Percentiles rank a stretch among this genome's conserved stretches.
Conservation (phyloP, 2,329 filamentous ascomycete genomes). For the Xylariaceae sp. region DNA sequence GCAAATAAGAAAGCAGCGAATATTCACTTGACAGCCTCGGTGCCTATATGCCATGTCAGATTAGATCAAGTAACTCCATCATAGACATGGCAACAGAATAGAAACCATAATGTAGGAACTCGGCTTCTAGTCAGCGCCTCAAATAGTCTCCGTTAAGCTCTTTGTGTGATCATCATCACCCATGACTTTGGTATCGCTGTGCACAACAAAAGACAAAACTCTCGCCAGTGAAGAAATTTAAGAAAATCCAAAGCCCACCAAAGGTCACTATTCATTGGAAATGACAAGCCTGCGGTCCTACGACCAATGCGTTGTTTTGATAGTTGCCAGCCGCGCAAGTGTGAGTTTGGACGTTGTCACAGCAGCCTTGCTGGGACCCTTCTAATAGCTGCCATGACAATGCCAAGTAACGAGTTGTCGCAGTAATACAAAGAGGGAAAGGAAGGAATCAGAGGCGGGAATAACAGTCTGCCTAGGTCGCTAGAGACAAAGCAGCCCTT, state of each 20-base stretch:
- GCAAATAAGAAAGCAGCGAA: constrained; percentile 24
- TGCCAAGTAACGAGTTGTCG: too few species aligned
- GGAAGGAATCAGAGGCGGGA: too few species aligned
- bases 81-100: constrained; percentile 33
- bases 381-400: too few species aligned
- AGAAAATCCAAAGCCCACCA: too few species aligned
- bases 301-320: too few species aligned
- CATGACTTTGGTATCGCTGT: constrained; percentile 18
- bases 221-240: too few species aligned
- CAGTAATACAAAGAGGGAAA: too few species aligned
- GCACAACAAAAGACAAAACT: background rate
- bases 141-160: constrained; percentile 35
- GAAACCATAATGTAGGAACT: constrained; percentile 44
- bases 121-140: constrained; percentile 43
- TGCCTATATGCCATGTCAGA: constrained; percentile 43
- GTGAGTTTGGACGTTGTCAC: constrained; percentile 3
- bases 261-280: too few species aligned
- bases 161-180: constrained; percentile 30
- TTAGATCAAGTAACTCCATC: constrained; percentile 62
- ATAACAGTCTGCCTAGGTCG: too few species aligned
- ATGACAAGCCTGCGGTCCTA: too few species aligned
- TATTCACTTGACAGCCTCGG: background rate
- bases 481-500: too few species aligned
- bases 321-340: background rate
- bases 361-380: background rate